phyloP scores from a whole-genome alignment of 192 early-diverging fungal genomes.

The Coemansia sp. region DNA sequence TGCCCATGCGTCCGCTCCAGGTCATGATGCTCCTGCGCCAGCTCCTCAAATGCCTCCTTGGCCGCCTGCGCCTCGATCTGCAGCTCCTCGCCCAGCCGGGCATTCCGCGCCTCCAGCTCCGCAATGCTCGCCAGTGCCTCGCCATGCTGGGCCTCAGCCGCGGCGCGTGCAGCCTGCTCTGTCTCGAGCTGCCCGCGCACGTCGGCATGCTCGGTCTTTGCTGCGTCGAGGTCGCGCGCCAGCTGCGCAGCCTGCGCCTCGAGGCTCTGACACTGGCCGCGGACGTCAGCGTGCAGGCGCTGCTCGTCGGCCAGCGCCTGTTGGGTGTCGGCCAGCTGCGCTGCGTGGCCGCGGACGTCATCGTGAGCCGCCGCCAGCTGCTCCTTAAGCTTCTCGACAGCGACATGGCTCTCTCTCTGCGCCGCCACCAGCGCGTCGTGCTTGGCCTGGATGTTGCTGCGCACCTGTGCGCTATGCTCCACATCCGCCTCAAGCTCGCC shows the following conservation, averaged over 20 bases:
- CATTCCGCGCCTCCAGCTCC: constrained; percentile 23
- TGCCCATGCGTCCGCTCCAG: constrained; percentile 21
- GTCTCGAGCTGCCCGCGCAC: constrained; percentile 10
- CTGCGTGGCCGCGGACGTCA: constrained; percentile 7
- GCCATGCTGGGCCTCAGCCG: constrained; percentile 7
- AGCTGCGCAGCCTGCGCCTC: constrained; percentile 5
- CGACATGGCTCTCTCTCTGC: constrained; percentile 18
- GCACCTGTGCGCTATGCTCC: constrained; percentile 24
- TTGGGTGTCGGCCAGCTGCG: neutral
- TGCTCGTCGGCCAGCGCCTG: constrained; percentile 9
- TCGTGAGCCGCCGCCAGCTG: neutral
- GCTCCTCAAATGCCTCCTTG: constrained; percentile 39
- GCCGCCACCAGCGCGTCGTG: constrained; percentile 22
- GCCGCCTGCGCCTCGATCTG: constrained; percentile 47
- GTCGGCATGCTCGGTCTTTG: neutral
- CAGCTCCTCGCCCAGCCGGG: constrained; percentile 31
- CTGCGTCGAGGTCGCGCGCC: constrained; percentile 4
- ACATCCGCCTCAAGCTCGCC: constrained; percentile 26
- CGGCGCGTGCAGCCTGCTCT: constrained; percentile 9
- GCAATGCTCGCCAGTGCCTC: constrained; percentile 14
- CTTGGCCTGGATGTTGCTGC: constrained; percentile 36
- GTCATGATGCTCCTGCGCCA: constrained; percentile 36
- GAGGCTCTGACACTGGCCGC: neutral
- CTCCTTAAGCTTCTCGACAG: constrained; percentile 9
- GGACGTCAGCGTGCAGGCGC: constrained; percentile 5